phyloP scores from a whole-genome alignment of 2,329 filamentous ascomycete genomes.

The Pestalotiopsis sp. region DNA sequence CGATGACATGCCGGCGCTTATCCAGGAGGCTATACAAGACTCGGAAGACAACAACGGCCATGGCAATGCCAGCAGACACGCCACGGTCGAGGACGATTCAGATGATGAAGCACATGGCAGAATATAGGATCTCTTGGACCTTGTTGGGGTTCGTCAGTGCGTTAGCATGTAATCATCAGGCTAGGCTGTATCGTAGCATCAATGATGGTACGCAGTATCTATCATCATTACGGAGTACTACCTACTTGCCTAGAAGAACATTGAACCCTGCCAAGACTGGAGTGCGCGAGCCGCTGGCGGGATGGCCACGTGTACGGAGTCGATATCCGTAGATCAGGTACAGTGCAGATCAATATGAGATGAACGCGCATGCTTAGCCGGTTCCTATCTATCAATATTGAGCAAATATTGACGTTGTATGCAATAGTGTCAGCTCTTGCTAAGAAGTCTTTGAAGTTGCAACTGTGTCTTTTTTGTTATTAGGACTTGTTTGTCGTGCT shows the following conservation, averaged over 20 bases:
- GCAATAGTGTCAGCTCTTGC: not conserved
- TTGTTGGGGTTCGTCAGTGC: not conserved
- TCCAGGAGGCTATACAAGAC: slow-evolving; percentile 1
- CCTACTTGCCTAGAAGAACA: too few relatives aligned
- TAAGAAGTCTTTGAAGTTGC: not conserved
- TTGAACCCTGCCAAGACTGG: not conserved
- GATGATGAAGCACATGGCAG: not conserved
- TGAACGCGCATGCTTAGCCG: not conserved
- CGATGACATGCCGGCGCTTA: slow-evolving; percentile 6
- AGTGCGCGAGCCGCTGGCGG: slow-evolving; percentile 13
- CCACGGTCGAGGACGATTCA: not conserved
- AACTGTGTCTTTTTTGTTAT: not conserved
- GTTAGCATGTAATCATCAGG: too few relatives aligned
- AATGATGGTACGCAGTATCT: not conserved
- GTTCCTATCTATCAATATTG: not conserved
- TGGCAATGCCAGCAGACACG: not conserved
- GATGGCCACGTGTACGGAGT: slow-evolving; percentile 11
- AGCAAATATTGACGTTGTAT: not conserved
- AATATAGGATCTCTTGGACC: not conserved
- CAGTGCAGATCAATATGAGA: not conserved
- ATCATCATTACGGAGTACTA: not conserved
- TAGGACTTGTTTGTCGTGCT: too few relatives aligned
- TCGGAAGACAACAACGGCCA: not conserved
- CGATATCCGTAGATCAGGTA: slow-evolving; percentile 11
- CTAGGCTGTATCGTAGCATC: too few relatives aligned